phyloP scores from a whole-genome alignment of 129 eudicot species.

The Dittrichia graveolens region DNA sequence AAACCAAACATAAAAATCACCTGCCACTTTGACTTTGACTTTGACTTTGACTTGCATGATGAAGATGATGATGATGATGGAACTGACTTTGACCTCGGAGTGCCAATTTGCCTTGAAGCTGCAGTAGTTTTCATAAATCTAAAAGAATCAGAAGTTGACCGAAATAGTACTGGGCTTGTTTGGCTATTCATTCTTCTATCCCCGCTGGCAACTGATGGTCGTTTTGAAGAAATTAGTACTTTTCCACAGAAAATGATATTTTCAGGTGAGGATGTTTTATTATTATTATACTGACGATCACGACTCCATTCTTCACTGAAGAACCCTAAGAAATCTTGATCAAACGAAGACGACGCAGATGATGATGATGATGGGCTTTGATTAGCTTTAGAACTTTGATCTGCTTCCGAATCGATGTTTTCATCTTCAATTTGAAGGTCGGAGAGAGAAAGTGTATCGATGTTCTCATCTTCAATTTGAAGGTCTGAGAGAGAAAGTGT shows the following conservation, averaged over 20 bases:
- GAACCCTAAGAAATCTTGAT: conserved; percentile 39
- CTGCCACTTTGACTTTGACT: conserved; percentile 50
- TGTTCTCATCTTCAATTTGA: conserved; percentile 12
- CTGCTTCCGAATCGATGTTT: neutral
- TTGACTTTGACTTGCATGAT: neutral
- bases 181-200: neutral
- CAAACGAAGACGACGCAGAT: conserved; percentile 10
- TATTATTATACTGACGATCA: neutral
- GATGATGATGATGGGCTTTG: conserved; percentile 16
- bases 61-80: too few relatives aligned
- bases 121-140: conserved; percentile 11
- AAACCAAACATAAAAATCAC: conserved; percentile 48
- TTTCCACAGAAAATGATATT: conserved; percentile 25
- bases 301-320: conserved; percentile 37
- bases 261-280: conserved; percentile 20
- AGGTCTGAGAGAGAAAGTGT: conserved; percentile 34
- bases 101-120: conserved; percentile 2
- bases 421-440: conserved; percentile 22
- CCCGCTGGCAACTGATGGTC: conserved; percentile 3
- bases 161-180: neutral
- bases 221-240: conserved; percentile 18
- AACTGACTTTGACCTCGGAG: conserved; percentile 10
- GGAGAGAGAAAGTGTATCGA: conserved; percentile 28
- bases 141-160: conserved; percentile 33
- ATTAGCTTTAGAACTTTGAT: neutral